phyloP scores from a whole-genome alignment of 75 land plant species.

The Chamaecyparis obtusa region DNA sequence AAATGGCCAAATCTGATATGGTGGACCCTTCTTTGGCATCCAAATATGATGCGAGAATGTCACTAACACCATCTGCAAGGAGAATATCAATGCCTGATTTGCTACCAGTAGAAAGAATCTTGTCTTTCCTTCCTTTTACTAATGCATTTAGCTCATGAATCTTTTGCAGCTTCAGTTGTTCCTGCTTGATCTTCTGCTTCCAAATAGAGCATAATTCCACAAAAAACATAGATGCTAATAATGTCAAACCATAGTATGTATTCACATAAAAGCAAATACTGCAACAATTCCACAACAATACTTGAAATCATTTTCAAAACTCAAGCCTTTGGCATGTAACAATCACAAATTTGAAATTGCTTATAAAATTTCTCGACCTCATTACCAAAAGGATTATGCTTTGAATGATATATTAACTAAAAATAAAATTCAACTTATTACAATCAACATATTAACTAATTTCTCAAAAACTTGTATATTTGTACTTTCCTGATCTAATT shows the following conservation, averaged over 20 bases:
- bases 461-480: not conserved
- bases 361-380: not conserved
- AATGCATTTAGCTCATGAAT: conserved; percentile 18
- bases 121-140: conserved; percentile 10
- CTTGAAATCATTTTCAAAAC: not conserved
- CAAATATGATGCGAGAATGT: conserved; percentile 33
- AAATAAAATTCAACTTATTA: not conserved
- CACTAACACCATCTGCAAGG: conserved; percentile 23
- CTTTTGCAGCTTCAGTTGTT: conserved; percentile 31
- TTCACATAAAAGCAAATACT: not conserved
- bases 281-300: not conserved
- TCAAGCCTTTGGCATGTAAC: not conserved
- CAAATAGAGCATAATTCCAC: not conserved
- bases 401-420: not conserved
- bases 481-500: not conserved
- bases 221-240: not conserved
- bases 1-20: conserved; percentile 39
- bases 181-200: conserved; percentile 35
- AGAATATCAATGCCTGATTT: conserved; percentile 27
- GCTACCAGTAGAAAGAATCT: conserved; percentile 14
- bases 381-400: not conserved
- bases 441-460: not conserved
- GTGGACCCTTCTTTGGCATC: conserved; percentile 22
- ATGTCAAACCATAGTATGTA: not conserved
- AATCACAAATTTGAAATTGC: not conserved